A percentile compares a stretch with the other conserved stretches of the same genome.
These are phyloP conservation scores for Dentipellis fragilis DNA, from an alignment of 768 basidiomycete genomes.

Conservation along the genomic window DNA sequence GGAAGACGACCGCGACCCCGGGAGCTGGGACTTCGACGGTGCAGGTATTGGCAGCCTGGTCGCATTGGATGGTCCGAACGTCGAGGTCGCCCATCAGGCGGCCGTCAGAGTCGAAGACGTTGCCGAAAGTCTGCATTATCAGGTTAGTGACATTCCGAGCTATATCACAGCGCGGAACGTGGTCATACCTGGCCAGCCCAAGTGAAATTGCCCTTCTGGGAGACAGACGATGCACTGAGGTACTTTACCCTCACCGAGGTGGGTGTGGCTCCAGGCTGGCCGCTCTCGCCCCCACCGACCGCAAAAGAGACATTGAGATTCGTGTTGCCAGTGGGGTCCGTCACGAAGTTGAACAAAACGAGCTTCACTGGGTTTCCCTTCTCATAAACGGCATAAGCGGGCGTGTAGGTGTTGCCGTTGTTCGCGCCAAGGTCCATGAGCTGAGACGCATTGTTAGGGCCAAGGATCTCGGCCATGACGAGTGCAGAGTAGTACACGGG, in stretches of 20 bases:
- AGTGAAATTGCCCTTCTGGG: slow-evolving; percentile 54
- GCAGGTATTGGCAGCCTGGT: slow-evolving; percentile 40
- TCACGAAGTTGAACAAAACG: slow-evolving; percentile 65
- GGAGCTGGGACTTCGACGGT: slow-evolving; percentile 56
- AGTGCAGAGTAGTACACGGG: slow-evolving; percentile 67
- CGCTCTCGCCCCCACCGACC: slow-evolving; percentile 32
- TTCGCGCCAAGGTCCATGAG: slow-evolving; percentile 57
- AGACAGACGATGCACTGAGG: slow-evolving; percentile 43
- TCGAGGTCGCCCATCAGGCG: slow-evolving; percentile 44
- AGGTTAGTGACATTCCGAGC: background rate
- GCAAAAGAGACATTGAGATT: slow-evolving; percentile 43
- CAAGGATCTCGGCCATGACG: slow-evolving; percentile 60
- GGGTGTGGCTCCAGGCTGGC: slow-evolving; percentile 29
- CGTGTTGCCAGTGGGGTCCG: slow-evolving; percentile 45
- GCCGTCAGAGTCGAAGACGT: slow-evolving; percentile 56
- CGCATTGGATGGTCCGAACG: slow-evolving; percentile 52
- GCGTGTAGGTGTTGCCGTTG: slow-evolving; percentile 41
- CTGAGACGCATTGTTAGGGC: slow-evolving; percentile 51
- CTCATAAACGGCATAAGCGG: slow-evolving; percentile 67
- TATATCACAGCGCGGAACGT: background rate
- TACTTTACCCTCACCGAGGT: slow-evolving; percentile 49
- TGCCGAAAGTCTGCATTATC: slow-evolving; percentile 43
- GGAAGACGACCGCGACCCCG: slow-evolving; percentile 65
- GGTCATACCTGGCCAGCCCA: slow-evolving; percentile 65
- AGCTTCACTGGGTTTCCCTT: slow-evolving; percentile 50